Evolutionary conservation across 441 rosid species (phyloP).

Genomic region (Arabidopsis hybrid): DNA sequence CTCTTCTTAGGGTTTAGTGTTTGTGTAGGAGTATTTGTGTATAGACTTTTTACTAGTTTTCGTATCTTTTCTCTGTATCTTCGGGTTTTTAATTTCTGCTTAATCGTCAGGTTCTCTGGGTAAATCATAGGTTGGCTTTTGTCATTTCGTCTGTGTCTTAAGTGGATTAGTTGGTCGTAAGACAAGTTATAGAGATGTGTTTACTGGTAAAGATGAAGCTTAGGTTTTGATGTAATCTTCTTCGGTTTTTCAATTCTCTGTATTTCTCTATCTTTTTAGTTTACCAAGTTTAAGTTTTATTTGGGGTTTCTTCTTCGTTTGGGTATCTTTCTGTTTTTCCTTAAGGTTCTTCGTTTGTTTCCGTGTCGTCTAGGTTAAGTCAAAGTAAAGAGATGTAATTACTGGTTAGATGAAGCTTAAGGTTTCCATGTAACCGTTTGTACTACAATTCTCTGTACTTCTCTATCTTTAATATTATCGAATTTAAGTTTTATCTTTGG

Average conservation of each 20-base stretch:
- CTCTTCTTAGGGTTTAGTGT: constrained; percentile 48
- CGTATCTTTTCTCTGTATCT: not conserved
- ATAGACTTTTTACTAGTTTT: constrained; percentile 7
- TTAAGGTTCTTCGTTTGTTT: not conserved
- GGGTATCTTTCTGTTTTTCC: not conserved
- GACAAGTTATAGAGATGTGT: constrained; percentile 8
- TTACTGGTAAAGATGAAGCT: constrained; percentile 6
- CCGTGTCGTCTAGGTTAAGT: not conserved
- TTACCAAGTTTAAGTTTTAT: not conserved
- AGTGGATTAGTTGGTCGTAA: not conserved
- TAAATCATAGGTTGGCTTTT: constrained; percentile 26
- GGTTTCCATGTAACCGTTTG: constrained; percentile 30
- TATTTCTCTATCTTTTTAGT: no score
- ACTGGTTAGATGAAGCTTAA: constrained; percentile 20
- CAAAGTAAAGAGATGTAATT: constrained; percentile 6
- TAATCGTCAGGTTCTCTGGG: not conserved
- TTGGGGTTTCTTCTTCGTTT: not conserved
- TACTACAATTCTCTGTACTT: constrained; percentile 32
- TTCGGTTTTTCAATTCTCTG: constrained; percentile 20
- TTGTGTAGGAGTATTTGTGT: constrained; percentile 42
- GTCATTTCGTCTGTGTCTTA: not conserved
- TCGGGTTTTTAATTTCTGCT: not conserved
- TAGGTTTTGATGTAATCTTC: constrained; percentile 31
- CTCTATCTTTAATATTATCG: constrained; percentile 23
- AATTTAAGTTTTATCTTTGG: not conserved